Percentiles rank a stretch among this genome's conserved stretches.
Conservation (phyloP, 1,139 yeast species). For the Arxiozyma heterogenica region DNA sequence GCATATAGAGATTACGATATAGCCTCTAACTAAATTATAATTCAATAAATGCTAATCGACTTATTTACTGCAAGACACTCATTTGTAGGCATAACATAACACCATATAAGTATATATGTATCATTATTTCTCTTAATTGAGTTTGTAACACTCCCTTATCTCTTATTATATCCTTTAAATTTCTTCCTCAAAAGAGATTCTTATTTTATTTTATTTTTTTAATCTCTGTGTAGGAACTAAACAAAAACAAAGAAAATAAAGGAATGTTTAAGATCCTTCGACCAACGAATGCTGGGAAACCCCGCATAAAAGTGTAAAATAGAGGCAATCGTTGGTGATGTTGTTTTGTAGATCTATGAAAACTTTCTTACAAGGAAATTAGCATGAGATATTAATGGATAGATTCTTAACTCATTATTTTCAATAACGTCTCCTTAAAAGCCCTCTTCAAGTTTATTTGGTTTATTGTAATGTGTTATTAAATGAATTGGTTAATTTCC, state of each 20-base stretch:
- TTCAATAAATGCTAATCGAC: too few species aligned
- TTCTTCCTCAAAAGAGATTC: too few species aligned
- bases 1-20: slow-evolving; percentile 39
- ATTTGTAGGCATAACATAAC: too few species aligned
- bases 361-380: too few species aligned
- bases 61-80: neutral
- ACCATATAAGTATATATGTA: too few species aligned
- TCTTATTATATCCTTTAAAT: too few species aligned
- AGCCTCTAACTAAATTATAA: neutral
- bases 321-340: too few species aligned
- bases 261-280: neutral
- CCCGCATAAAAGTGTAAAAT: neutral
- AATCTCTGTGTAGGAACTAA: neutral
- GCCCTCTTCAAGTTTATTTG: neutral
- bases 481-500: neutral
- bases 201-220: too few species aligned
- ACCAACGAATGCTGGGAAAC: neutral
- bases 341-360: neutral
- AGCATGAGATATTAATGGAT: neutral
- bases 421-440: neutral
- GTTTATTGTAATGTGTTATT: neutral
- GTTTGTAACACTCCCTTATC: neutral
- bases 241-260: too few species aligned
- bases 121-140: neutral
- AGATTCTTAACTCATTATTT: neutral